Conservation (phyloP, 1,284 basidiomycete species). For the Jaminaea rosea region DNA sequence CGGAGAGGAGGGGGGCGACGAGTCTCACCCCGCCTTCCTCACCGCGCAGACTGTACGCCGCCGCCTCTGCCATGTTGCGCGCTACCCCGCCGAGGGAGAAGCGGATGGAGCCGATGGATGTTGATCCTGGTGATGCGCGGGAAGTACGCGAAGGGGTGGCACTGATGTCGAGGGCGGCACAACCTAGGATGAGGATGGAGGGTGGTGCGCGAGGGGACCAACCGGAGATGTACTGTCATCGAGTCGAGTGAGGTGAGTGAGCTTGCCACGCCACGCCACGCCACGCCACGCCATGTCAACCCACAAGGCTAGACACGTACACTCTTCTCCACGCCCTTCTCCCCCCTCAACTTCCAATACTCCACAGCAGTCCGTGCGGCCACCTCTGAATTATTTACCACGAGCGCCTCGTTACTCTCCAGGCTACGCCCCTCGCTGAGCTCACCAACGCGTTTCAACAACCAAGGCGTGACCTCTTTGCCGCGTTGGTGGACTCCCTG, state of each 20-base stretch:
- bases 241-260: not conserved
- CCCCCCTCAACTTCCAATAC: constrained; percentile 56
- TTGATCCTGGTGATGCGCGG: constrained; percentile 50
- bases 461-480: constrained; percentile 92
- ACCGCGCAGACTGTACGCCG: constrained; percentile 57
- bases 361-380: constrained; percentile 75
- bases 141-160: constrained; percentile 3
- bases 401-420: constrained; percentile 67
- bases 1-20: constrained; percentile 48
- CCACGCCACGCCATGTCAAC: not conserved
- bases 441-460: constrained; percentile 73
- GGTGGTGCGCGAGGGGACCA: not conserved
- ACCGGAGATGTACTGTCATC: not conserved
- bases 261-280: not conserved
- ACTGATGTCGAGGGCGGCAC: constrained; percentile 40
- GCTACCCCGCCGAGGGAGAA: constrained; percentile 81
- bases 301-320: not conserved
- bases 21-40: not conserved
- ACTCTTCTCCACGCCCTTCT: constrained; percentile 51
- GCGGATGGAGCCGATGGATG: constrained; percentile 66
- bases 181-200: constrained; percentile 29
- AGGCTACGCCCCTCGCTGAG: constrained; percentile 58
- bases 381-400: constrained; percentile 81
- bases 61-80: constrained; percentile 84
- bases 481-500: constrained; percentile 72